phyloP scores from a whole-genome alignment of 208 protist genomes.

The Phytomonas serpens region DNA sequence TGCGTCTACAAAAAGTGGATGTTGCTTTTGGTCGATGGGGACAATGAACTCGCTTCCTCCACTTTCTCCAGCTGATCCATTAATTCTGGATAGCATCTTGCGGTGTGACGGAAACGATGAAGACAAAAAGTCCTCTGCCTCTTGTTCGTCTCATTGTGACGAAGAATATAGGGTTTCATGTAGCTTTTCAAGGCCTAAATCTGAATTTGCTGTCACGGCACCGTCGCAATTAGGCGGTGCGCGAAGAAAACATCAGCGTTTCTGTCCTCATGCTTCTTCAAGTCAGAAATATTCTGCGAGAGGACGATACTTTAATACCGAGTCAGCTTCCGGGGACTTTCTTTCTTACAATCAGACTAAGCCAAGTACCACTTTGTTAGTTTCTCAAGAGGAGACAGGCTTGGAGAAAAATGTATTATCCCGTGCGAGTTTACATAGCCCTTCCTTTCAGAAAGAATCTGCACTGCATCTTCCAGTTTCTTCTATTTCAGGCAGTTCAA shows the following conservation, averaged over 20 bases:
- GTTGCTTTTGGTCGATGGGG: constrained; percentile 2
- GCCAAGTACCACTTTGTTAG: neutral
- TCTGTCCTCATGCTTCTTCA: neutral
- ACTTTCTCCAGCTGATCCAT: constrained; percentile 10
- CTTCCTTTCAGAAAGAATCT: neutral
- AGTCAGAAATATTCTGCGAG: neutral
- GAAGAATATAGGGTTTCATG: neutral
- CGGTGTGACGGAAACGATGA: neutral
- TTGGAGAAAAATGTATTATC: neutral
- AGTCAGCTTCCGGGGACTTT: neutral
- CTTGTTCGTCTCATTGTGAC: neutral
- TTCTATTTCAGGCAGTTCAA: neutral
- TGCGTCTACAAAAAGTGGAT: neutral
- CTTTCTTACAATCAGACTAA: neutral
- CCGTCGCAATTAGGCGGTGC: neutral
- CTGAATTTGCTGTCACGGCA: neutral
- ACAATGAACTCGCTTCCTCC: constrained; percentile 1
- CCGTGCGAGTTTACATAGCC: neutral
- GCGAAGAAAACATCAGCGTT: neutral
- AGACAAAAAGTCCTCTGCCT: neutral
- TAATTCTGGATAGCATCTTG: constrained; percentile 8
- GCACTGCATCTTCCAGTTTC: neutral
- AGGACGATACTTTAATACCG: neutral
- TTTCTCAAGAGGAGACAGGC: neutral
- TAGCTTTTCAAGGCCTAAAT: neutral